Conservation (phyloP, 2,329 filamentous ascomycete species). For the Phyllosticta capitalensis region DNA sequence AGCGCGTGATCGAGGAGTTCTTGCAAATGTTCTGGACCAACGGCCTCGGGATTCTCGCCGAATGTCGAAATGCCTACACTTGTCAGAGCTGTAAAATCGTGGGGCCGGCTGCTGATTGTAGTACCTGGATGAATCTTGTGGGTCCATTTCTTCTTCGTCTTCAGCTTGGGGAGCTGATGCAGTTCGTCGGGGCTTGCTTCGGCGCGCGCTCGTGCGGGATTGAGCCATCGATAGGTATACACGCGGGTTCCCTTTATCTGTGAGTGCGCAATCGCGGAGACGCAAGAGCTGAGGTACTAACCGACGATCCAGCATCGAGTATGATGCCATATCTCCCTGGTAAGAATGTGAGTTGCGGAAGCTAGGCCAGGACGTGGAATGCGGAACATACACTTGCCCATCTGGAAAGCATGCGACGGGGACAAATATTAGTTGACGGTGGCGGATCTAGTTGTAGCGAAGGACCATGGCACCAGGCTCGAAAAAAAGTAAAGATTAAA, state of each 20-base stretch:
- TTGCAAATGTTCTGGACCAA: conserved; percentile 76
- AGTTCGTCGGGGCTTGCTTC: conserved; percentile 51
- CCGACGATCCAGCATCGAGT: conserved; percentile 91
- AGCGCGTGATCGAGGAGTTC: conserved; percentile 73
- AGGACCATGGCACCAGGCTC: conserved; percentile 11
- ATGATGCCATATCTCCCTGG: conserved; percentile 77
- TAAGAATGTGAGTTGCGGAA: conserved; percentile 6
- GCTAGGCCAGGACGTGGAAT: conserved; percentile 8
- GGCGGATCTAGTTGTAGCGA: background rate
- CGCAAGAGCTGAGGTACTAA: conserved; percentile 26
- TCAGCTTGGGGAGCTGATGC: conserved; percentile 64
- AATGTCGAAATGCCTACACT: conserved; percentile 69
- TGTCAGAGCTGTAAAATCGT: background rate
- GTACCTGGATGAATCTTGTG: conserved; percentile 86
- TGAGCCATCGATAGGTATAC: conserved; percentile 90
- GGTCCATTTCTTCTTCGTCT: conserved; percentile 77
- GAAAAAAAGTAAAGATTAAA: background rate
- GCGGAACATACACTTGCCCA: conserved; percentile 34
- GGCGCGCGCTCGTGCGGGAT: conserved; percentile 57
- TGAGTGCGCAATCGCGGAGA: background rate
- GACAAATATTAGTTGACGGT: conserved; percentile 1
- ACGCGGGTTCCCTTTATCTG: conserved; percentile 64
- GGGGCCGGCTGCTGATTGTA: conserved; percentile 4
- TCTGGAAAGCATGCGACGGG: conserved; percentile 13
- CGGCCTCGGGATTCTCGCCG: conserved; percentile 61